phyloP scores from a whole-genome alignment of 345 rosid species.

The Melastoma malabathricum region DNA sequence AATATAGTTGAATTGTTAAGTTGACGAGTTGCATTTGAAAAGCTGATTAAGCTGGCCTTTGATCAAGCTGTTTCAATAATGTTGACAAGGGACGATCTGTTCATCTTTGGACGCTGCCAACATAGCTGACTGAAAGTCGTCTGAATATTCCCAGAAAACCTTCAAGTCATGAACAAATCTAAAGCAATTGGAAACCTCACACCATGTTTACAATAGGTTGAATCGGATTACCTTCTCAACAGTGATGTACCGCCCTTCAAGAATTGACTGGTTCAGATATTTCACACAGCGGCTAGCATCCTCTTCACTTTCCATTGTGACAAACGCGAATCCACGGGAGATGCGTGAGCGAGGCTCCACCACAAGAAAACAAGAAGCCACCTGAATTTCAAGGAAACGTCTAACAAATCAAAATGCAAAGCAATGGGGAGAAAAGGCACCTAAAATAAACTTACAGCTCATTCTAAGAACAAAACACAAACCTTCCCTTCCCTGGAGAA shows the following conservation, averaged over 20 bases:
- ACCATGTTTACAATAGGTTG: conserved; percentile 3
- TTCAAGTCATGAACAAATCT: conserved; percentile 52
- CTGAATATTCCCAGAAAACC: conserved; percentile 97
- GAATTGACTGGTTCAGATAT: conserved; percentile 90
- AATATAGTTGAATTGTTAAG: conserved; percentile 81
- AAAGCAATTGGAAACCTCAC: conserved; percentile 13
- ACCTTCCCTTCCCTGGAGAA: conserved; percentile 99
- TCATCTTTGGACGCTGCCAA: conserved; percentile 99
- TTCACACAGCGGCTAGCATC: conserved; percentile 87
- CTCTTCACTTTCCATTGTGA: conserved; percentile 63
- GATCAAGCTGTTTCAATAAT: conserved; percentile 92
- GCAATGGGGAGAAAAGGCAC: not conserved
- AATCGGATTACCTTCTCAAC: conserved; percentile 78
- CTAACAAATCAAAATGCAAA: conserved; percentile 1
- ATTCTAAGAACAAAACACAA: conserved; percentile 2
- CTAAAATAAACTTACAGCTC: not conserved
- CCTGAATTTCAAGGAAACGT: conserved; percentile 26
- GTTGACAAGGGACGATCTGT: conserved; percentile 64
- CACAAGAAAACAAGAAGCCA: conserved; percentile 81
- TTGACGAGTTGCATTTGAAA: conserved; percentile 88
- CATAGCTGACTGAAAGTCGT: conserved; percentile 80
- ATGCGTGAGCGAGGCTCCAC: conserved; percentile 88
- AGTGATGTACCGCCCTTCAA: conserved; percentile 91
- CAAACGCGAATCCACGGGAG: conserved; percentile 96
- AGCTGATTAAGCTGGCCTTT: conserved; percentile 89